phyloP scores from a whole-genome alignment of 2,329 filamentous ascomycete genomes.

The Arthrobotrys pseudoclavata region DNA sequence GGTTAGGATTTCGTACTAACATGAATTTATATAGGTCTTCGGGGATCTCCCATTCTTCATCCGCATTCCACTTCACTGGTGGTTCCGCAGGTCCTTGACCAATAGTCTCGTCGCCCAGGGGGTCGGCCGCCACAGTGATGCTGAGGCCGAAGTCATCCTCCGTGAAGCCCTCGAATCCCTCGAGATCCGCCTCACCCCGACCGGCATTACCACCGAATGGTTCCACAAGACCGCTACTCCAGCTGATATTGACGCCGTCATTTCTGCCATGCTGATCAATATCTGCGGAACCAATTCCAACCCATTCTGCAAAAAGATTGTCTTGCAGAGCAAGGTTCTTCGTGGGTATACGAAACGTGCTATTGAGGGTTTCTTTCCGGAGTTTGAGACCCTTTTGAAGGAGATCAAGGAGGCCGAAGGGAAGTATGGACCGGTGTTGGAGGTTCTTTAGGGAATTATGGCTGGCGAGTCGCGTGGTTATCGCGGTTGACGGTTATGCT shows the following conservation, averaged over 20 bases:
- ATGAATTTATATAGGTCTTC: constrained; percentile 25
- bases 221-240: constrained; percentile 46
- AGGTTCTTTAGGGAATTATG: not conserved
- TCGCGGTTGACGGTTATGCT: not conserved
- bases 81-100: constrained; percentile 42
- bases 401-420: constrained; percentile 40
- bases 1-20: not conserved
- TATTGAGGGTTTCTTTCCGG: constrained; percentile 45
- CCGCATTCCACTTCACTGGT: constrained; percentile 50
- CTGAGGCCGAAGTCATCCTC: constrained; percentile 47
- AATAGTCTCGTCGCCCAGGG: constrained; percentile 40
- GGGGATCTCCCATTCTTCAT: constrained; percentile 44
- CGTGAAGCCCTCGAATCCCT: constrained; percentile 44
- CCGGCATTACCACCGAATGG: constrained; percentile 28
- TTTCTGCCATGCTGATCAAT: constrained; percentile 48
- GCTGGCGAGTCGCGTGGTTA: not conserved
- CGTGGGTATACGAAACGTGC: constrained; percentile 45
- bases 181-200: constrained; percentile 36
- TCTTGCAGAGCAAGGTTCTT: constrained; percentile 36
- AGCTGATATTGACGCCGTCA: constrained; percentile 47
- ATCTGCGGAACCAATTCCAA: constrained; percentile 42
- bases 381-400: constrained; percentile 24
- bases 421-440: constrained; percentile 2
- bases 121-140: constrained; percentile 51
- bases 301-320: constrained; percentile 43